phyloP scores from a whole-genome alignment of 192 early-diverging fungal species.

The Podila epicladia region DNA sequence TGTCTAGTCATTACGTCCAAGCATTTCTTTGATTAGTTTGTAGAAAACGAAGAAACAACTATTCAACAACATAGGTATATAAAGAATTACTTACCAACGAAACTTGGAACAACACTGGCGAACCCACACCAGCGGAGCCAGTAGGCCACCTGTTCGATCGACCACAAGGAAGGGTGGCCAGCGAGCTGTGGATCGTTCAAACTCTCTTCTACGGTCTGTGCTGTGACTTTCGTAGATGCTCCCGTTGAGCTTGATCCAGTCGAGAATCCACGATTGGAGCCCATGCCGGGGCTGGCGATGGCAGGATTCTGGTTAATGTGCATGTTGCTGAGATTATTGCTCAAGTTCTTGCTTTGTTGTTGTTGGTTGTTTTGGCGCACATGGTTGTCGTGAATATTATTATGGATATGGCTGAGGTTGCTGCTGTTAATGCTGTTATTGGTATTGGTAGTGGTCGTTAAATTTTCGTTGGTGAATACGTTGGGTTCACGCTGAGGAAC shows the following conservation, averaged over 20 bases:
- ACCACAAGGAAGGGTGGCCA: slow-evolving; percentile 60
- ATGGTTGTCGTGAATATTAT: slow-evolving; percentile 7
- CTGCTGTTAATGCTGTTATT: background rate
- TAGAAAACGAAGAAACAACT: background rate
- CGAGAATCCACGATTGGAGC: slow-evolving; percentile 7
- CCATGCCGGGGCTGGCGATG: slow-evolving; percentile 30
- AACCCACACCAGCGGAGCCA: slow-evolving; percentile 69
- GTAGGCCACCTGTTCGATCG: slow-evolving; percentile 63
- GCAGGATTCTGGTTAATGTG: slow-evolving; percentile 36
- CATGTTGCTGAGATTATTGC: slow-evolving; percentile 21
- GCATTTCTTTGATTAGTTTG: too few relatives aligned
- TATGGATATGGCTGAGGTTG: slow-evolving; percentile 10
- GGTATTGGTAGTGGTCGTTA: background rate
- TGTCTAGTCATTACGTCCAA: slow-evolving; percentile 52
- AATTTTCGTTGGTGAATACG: background rate
- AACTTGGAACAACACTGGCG: slow-evolving; percentile 52
- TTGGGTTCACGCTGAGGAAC: slow-evolving; percentile 5
- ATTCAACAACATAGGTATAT: background rate
- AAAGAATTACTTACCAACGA: slow-evolving; percentile 55
- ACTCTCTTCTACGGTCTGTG: slow-evolving; percentile 35
- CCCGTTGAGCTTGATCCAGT: background rate
- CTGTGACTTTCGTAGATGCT: slow-evolving; percentile 19
- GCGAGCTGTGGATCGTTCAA: slow-evolving; percentile 40
- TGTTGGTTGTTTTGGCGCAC: slow-evolving; percentile 4
- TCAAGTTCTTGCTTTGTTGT: slow-evolving; percentile 3